These are phyloP conservation scores for Solanum medicagineum DNA, from an alignment of 257 asterid genomes.

Conservation along the genomic window DNA sequence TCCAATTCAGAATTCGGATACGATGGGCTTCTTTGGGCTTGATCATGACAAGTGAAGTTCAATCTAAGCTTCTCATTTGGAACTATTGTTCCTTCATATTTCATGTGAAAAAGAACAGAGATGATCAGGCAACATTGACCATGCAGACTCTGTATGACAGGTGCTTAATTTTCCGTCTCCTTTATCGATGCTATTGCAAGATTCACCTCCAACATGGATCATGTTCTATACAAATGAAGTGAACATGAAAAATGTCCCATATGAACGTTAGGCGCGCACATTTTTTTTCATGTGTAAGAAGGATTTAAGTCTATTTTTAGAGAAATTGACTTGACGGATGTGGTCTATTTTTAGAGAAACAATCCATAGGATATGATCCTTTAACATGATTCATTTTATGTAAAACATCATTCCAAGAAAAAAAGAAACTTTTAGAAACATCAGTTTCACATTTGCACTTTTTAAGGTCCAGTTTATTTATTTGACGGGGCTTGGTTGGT, in stretches of 20 bases:
- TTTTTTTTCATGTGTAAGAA: not conserved
- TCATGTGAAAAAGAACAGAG: not conserved
- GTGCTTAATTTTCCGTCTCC: not conserved
- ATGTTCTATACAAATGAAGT: not conserved
- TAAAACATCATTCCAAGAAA: not conserved
- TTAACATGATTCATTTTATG: not conserved
- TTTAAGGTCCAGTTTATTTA: not conserved
- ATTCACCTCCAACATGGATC: not conserved
- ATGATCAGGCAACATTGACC: not conserved
- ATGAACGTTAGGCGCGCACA: not conserved
- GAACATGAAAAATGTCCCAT: not conserved
- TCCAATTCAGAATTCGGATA: slow-evolving; percentile 56
- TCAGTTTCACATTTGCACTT: not conserved
- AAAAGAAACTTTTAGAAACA: not conserved
- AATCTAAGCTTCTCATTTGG: not conserved
- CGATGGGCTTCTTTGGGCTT: slow-evolving; percentile 83
- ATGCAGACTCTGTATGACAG: not conserved
- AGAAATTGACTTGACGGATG: not conserved
- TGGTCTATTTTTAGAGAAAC: not conserved
- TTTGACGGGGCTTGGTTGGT: not conserved
- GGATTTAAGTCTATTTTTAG: not conserved
- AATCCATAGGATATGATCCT: not conserved
- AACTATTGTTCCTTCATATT: not conserved
- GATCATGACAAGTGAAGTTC: not conserved
- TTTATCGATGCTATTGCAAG: not conserved